Evolutionary conservation across 306 rosid genomes (phyloP).

Genomic region (Acacia crassicarpa): DNA sequence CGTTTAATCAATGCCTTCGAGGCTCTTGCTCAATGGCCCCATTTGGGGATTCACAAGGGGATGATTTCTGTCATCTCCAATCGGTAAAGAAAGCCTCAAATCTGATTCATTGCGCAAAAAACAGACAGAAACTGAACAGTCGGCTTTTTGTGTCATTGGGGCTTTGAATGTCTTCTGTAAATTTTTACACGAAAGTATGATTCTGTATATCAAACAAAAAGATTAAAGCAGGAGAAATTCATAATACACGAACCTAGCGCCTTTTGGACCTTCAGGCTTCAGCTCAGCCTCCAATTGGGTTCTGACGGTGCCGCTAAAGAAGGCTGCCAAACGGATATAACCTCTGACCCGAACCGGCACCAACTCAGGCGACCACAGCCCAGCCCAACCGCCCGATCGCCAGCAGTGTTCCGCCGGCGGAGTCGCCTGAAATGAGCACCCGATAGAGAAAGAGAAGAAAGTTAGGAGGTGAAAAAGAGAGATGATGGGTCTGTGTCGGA

Average conservation of each 20-base stretch:
- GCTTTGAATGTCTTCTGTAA: too few species aligned
- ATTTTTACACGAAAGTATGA: too few species aligned
- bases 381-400: slow-evolving; percentile 56
- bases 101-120: slow-evolving; percentile 33
- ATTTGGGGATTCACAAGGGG: slow-evolving; percentile 74
- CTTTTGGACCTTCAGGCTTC: slow-evolving; percentile 56
- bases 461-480: too few species aligned
- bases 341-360: slow-evolving; percentile 63
- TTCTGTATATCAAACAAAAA: too few species aligned
- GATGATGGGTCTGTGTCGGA: too few species aligned
- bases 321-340: slow-evolving; percentile 69
- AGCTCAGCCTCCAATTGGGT: slow-evolving; percentile 48
- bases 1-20: slow-evolving; percentile 39
- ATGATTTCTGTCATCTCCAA: slow-evolving; percentile 62
- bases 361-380: slow-evolving; percentile 46
- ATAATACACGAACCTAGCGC: slow-evolving; percentile 55
- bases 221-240: too few species aligned
- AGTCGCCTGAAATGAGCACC: slow-evolving; percentile 76
- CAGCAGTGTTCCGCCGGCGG: slow-evolving; percentile 82
- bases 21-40: slow-evolving; percentile 51
- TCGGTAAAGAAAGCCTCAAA: slow-evolving; percentile 85
- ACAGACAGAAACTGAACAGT: neutral
- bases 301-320: slow-evolving; percentile 65
- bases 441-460: slow-evolving; percentile 26
- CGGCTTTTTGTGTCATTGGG: neutral